Conservation (phyloP, 345 rosid genomes). For the Boechera divaricarpa region DNA sequence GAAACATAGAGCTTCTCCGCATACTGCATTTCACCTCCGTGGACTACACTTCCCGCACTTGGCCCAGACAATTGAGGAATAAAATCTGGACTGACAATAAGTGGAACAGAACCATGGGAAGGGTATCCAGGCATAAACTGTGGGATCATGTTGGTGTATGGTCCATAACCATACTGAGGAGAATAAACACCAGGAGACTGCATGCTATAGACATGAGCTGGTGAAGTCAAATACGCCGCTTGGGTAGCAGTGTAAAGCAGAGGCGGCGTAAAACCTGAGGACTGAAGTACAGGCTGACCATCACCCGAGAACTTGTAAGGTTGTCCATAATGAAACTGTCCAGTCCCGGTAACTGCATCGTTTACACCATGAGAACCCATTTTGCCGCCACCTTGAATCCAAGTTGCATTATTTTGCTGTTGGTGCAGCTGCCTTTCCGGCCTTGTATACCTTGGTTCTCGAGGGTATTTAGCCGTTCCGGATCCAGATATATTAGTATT, state of each 20-base stretch:
- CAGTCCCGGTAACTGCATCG: constrained; percentile 38
- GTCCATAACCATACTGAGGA: constrained; percentile 58
- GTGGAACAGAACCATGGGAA: constrained; percentile 52
- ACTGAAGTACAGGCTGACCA: constrained; percentile 56
- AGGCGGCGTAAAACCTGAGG: constrained; percentile 59
- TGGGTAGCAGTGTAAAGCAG: constrained; percentile 49
- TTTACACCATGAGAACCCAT: constrained; percentile 41
- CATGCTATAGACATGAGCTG: constrained; percentile 52
- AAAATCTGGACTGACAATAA: constrained; percentile 49
- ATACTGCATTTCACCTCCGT: constrained; percentile 58
- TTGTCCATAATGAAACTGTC: constrained; percentile 48
- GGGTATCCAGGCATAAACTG: constrained; percentile 57
- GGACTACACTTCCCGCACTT: constrained; percentile 45
- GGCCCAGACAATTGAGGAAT: constrained; percentile 52
- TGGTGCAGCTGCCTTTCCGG: constrained; percentile 45
- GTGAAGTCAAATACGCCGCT: constrained; percentile 50
- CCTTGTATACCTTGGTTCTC: constrained; percentile 46
- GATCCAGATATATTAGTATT: constrained; percentile 49
- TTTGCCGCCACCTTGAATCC: constrained; percentile 49
- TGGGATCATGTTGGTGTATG: constrained; percentile 50
- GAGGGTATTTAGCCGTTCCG: constrained; percentile 36
- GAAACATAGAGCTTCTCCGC: constrained; percentile 53
- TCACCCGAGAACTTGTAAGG: constrained; percentile 49
- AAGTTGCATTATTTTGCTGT: constrained; percentile 47
- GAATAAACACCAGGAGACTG: constrained; percentile 47